Evolutionary conservation across 2,329 filamentous ascomycete genomes (phyloP), one percentile per base, ranked within the genome.

Genomic region (Chrysosporium keratinophilum): DNA sequence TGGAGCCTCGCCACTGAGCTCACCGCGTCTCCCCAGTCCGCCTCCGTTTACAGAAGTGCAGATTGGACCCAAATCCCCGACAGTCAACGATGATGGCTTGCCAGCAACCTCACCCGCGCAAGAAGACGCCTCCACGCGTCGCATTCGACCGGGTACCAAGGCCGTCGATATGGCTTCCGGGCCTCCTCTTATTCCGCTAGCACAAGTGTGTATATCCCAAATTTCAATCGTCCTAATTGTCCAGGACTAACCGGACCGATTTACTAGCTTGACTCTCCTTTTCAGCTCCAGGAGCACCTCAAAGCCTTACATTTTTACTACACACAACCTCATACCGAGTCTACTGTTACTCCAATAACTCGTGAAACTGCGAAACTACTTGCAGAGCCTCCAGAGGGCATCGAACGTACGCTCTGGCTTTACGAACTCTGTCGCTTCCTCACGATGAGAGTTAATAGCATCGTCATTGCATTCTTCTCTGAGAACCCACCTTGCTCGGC

Each of bases 341-440:
- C 78, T 58, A 80, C 80, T 60, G 84, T 82, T 34, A 73, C 80
- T 42, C 82, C 91, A 5, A 84, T 97, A 59, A 87, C 80, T 54
- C 84, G 85, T 64, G 78, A 83, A 33, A 84, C 87, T 41, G 90
- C 93, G 10, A 73, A 79, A 52, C 78, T 83, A 61, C 82, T 98
- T 39, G 84, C 89, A 37, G 83, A 83, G 43, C 85, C 90, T 19
- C 93, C 93, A 0, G 78, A 83, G 19, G 84, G 85, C 55, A 84
- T 93, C 60, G 89, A 96, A 66, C 83, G 84, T 60, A 88, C 87
- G 9, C 79, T 97, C 42, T 98, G 93, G 93, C 84, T 97, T 44
- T 98, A 97, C 73, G 93, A 98, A 72, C 85, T 98, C 48, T 96
- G 89, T 65, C 89, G 93, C 57, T 95, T 97, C 68, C 82, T 98